Percentiles rank a stretch among this genome's conserved stretches.
phyloP scores from a whole-genome alignment of 2,329 filamentous ascomycete genomes.

The Dactylellina cionopaga region DNA sequence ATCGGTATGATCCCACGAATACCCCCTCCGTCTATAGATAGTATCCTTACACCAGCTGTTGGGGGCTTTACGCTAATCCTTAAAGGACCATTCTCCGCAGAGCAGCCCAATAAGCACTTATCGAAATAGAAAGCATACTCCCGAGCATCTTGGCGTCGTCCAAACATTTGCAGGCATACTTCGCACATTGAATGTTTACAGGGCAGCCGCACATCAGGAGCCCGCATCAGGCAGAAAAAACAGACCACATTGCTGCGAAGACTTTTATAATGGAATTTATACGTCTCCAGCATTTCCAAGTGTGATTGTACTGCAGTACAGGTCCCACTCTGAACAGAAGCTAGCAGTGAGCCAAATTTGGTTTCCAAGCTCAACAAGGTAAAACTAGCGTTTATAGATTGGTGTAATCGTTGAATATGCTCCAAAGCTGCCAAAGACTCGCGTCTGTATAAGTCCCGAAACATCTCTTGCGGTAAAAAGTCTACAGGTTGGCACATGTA shows the following conservation, averaged over 20 bases:
- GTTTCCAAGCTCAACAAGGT: neutral
- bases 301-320: neutral
- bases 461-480: conserved; percentile 2
- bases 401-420: neutral
- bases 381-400: neutral
- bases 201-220: conserved; percentile 4
- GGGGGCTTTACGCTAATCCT: conserved; percentile 6
- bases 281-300: neutral
- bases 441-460: conserved; percentile 1
- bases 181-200: conserved; percentile 10
- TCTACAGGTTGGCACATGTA: neutral
- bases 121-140: conserved; percentile 8
- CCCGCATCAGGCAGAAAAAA: conserved; percentile 11
- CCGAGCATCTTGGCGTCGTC: neutral
- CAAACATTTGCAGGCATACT: conserved; percentile 15
- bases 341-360: neutral
- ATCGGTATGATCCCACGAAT: conserved; percentile 15
- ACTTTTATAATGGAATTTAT: neutral
- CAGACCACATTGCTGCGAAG: neutral
- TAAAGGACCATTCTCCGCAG: neutral
- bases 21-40: conserved; percentile 16
- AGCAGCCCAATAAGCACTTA: conserved; percentile 1
- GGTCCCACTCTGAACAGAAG: neutral
- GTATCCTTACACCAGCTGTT: conserved; percentile 1
- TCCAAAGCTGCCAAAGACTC: neutral